Conservation (phyloP, 179 eudicot genomes). For the Sideroxylon spinosum region DNA sequence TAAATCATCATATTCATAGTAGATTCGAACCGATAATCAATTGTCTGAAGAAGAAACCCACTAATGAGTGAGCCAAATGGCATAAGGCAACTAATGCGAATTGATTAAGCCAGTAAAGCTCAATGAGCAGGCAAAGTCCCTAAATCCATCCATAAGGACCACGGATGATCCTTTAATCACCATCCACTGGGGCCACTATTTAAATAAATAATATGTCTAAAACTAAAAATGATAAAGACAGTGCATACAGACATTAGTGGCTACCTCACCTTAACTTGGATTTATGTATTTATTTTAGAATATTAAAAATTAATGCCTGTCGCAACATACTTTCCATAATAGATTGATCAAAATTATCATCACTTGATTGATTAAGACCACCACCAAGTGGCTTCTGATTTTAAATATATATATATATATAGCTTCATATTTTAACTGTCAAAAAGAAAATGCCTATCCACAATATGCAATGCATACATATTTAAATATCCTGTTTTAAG, state of each 20-base stretch:
- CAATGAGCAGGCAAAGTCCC: too few species aligned
- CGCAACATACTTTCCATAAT: too few species aligned
- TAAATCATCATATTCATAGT: too few species aligned
- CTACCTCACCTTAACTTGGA: neutral
- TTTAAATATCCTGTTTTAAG: neutral
- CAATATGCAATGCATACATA: neutral
- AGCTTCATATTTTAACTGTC: neutral
- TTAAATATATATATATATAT: neutral
- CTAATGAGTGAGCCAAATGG: too few species aligned
- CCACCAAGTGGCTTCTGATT: neutral
- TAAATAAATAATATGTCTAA: neutral
- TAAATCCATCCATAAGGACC: too few species aligned
- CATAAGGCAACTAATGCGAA: too few species aligned
- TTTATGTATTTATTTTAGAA: neutral
- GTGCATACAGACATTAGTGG: neutral
- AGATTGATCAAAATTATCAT: neutral
- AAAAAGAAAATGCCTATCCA: neutral
- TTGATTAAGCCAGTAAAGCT: too few species aligned
- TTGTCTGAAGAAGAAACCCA: too few species aligned
- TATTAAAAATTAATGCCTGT: too few species aligned
- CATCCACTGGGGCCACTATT: neutral
- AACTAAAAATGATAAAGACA: neutral
- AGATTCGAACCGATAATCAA: too few species aligned
- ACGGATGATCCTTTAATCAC: neutral
- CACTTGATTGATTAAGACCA: neutral